phyloP scores from a whole-genome alignment of 495 filamentous ascomycete genomes.

The Penicillium dipodomyicola region DNA sequence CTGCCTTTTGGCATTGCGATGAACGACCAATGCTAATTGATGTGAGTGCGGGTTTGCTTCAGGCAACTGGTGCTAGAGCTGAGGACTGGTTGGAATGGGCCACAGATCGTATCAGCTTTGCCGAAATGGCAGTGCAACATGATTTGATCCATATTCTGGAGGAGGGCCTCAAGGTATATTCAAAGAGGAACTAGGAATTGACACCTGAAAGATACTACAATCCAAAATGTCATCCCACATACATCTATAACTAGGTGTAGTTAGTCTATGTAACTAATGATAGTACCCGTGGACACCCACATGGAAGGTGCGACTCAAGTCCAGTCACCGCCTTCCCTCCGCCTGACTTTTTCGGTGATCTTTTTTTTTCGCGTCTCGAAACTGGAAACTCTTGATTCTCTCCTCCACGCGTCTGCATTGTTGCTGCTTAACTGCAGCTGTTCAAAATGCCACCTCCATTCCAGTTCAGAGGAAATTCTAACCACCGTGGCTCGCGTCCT shows the following conservation, averaged over 20 bases:
- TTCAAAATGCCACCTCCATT: conserved; percentile 31
- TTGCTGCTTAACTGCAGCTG: conserved; percentile 6
- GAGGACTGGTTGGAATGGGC: conserved; percentile 63
- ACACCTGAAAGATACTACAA: not conserved
- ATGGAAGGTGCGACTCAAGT: not conserved
- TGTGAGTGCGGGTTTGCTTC: conserved; percentile 61
- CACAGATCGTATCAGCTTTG: conserved; percentile 57
- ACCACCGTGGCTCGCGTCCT: conserved; percentile 27
- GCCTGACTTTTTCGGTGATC: conserved; percentile 1
- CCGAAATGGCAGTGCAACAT: conserved; percentile 53
- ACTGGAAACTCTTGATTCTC: not conserved
- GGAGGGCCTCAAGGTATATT: conserved; percentile 12
- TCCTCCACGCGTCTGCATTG: not conserved
- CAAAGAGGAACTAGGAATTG: not conserved
- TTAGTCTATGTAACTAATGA: too few relatives aligned
- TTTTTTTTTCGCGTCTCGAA: conserved; percentile 5
- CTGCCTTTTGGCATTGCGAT: conserved; percentile 62
- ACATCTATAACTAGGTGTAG: too few relatives aligned
- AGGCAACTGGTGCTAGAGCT: conserved; percentile 51
- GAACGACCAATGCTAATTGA: conserved; percentile 59
- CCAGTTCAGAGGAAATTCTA: conserved; percentile 40
- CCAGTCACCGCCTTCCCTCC: conserved; percentile 10
- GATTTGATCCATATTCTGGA: conserved; percentile 35
- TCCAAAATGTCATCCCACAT: not conserved
- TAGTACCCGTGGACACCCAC: too few relatives aligned